phyloP scores from a whole-genome alignment of 441 rosid species.

The Populus hybrid region DNA sequence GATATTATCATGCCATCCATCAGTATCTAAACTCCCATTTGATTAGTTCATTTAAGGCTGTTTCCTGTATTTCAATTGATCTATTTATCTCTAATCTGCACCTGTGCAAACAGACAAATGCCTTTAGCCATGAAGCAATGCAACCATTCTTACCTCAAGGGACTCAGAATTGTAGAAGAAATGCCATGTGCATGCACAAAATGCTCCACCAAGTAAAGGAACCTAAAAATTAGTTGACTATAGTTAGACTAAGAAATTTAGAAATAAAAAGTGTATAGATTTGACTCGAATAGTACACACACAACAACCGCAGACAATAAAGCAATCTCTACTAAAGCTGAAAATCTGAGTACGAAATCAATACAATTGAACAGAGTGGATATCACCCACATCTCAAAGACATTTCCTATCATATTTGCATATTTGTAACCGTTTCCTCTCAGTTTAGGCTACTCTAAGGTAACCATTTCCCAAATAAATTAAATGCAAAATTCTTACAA shows the following conservation, averaged over 20 bases:
- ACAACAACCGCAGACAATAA: background rate
- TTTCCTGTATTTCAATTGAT: background rate
- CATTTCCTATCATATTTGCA: background rate
- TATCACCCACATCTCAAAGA: background rate
- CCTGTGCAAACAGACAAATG: background rate
- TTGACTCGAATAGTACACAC: background rate
- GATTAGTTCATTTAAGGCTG: background rate
- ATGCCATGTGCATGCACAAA: slow-evolving; percentile 97
- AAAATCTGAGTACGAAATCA: background rate
- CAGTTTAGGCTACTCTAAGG: background rate
- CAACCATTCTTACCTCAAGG: slow-evolving; percentile 61
- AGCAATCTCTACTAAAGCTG: background rate
- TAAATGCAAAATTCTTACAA: background rate
- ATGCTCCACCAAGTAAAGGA: slow-evolving; percentile 92
- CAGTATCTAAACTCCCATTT: background rate
- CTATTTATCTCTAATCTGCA: background rate
- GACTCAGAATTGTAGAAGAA: slow-evolving; percentile 91
- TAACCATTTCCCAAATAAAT: background rate
- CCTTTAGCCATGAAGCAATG: background rate
- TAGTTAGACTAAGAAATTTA: background rate
- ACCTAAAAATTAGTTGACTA: slow-evolving; percentile 47
- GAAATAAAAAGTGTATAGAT: background rate
- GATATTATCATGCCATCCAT: background rate
- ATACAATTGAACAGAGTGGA: background rate
- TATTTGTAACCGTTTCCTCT: background rate